Percentiles rank a stretch among this genome's conserved stretches.
Evolutionary conservation across 176 grass and related monocot species (phyloP).

Genomic region (Carex littledalei): DNA sequence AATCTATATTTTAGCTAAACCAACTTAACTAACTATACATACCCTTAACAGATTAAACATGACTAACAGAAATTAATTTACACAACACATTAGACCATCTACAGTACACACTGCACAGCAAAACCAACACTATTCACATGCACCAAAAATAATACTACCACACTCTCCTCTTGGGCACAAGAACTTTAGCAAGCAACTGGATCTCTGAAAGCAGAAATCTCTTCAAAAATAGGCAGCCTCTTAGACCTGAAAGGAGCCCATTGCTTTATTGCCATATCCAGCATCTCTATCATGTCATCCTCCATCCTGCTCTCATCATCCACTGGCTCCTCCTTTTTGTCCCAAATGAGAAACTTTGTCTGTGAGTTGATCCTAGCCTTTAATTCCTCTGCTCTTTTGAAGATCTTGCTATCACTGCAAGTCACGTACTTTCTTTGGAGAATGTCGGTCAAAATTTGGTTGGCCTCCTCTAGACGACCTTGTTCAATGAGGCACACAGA

Average conservation of each 20-base stretch:
- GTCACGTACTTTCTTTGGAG: constrained; percentile 30
- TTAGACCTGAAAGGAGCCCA: constrained; percentile 48
- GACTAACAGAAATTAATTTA: neutral
- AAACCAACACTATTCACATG: constrained; percentile 5
- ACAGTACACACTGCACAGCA: neutral
- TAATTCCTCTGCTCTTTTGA: constrained; percentile 49
- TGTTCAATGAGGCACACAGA: constrained; percentile 66
- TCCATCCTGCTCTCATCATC: constrained; percentile 19
- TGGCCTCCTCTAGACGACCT: constrained; percentile 44
- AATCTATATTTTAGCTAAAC: neutral
- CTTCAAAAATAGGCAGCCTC: constrained; percentile 79
- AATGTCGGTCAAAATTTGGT: constrained; percentile 39
- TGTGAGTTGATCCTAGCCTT: constrained; percentile 32
- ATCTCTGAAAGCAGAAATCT: constrained; percentile 47
- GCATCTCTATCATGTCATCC: constrained; percentile 44
- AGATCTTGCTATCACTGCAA: constrained; percentile 35
- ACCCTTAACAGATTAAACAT: neutral
- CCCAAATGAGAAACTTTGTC: neutral
- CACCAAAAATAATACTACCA: neutral
- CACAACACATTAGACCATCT: neutral
- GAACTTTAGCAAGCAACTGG: constrained; percentile 46
- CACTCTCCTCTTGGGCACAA: neutral
- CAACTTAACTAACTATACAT: neutral
- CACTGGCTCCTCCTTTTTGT: neutral
- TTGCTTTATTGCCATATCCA: constrained; percentile 40